Percentiles rank a stretch among this genome's conserved stretches.
Evolutionary conservation across 2,329 filamentous ascomycete genomes (phyloP).

Genomic region (Colletotrichum karsti): DNA sequence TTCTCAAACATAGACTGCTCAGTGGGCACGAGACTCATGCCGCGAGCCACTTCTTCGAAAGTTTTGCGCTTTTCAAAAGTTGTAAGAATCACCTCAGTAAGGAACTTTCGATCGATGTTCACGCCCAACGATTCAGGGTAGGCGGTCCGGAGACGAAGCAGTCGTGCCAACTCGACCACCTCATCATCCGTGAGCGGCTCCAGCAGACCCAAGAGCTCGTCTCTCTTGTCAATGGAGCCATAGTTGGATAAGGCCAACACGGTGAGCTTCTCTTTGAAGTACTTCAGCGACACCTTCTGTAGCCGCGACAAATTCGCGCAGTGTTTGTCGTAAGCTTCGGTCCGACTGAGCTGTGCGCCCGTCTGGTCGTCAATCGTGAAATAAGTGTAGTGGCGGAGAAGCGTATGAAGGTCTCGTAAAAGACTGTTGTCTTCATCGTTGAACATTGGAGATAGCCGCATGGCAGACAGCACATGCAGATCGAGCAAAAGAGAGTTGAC

Average conservation of each 20-base stretch:
- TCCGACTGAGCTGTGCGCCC: conserved; percentile 75
- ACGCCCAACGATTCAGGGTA: conserved; percentile 80
- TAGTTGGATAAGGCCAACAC: conserved; percentile 93
- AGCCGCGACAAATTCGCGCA: conserved; percentile 80
- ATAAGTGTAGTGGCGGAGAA: conserved; percentile 87
- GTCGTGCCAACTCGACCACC: conserved; percentile 71
- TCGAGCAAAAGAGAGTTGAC: conserved; percentile 90
- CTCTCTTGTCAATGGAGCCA: conserved; percentile 81
- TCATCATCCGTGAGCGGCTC: conserved; percentile 78
- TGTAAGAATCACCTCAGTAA: conserved; percentile 77
- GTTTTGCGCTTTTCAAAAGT: conserved; percentile 80
- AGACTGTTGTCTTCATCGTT: conserved; percentile 78
- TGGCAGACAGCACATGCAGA: conserved; percentile 80
- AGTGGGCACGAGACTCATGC: conserved; percentile 82
- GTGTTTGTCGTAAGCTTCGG: conserved; percentile 82
- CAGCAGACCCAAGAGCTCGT: conserved; percentile 81
- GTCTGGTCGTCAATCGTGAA: conserved; percentile 94
- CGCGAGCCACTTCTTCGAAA: conserved; percentile 81
- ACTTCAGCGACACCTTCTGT: conserved; percentile 79
- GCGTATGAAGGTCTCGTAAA: conserved; percentile 79
- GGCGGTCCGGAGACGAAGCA: conserved; percentile 81
- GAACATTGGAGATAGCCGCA: conserved; percentile 82
- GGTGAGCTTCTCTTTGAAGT: conserved; percentile 91
- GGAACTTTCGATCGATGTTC: conserved; percentile 68
- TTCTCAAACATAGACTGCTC: conserved; percentile 83